Base-by-base conservation (phyloP, 2,329 filamentous ascomycete species). In the Colletotrichum sp. region DNA sequence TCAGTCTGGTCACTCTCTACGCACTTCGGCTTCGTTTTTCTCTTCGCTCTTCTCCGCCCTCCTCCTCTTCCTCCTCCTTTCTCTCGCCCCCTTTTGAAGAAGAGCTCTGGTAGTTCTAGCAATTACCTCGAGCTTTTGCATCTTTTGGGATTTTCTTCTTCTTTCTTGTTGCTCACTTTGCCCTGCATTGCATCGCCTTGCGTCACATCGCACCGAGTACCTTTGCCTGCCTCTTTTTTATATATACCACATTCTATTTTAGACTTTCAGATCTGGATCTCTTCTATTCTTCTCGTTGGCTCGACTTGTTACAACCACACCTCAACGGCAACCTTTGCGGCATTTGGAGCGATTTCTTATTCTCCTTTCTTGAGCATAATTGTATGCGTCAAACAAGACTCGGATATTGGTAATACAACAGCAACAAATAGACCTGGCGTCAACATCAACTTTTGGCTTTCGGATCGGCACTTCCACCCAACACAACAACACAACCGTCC, bases 71-170 rank as follows among this genome's bases (percentile, higher is more conserved):
- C 38, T 43, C 38, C 38, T n/a, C 38, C 18, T n/a, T 43, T 47
- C 38, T 47, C 38, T 47, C 38, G 69, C 70, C 61, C 62, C 78
- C 77, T 71, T 78, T 78, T 24, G 79, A 81, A 82, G 81, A 84
- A 84, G 82, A 86, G 84, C 87, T 88, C 87, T 83, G 86, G 86
- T 82, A 88, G 86, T 84, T 86, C 69, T 74, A 59, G 72, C 72
- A 74, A 74, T 74, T 74, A 74, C 72, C 72, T 83, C 80, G 76
- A 43, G 78, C 77, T 80, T 80, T 80, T 79, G 76, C 76, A 76
- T 76, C 61, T 80, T 75, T 80, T 27, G 24, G 76, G 79, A 77
- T 76, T 74, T 72, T 75, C 73, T 76, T 59, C 11, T 59, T 34
- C 9, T 59, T 31, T 31, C 24, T 62, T 18, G 62, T 75, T 71